These are phyloP conservation scores for Sarocladium kiliense DNA, from an alignment of 2,329 filamentous ascomycete species.

Conservation along the genomic window DNA sequence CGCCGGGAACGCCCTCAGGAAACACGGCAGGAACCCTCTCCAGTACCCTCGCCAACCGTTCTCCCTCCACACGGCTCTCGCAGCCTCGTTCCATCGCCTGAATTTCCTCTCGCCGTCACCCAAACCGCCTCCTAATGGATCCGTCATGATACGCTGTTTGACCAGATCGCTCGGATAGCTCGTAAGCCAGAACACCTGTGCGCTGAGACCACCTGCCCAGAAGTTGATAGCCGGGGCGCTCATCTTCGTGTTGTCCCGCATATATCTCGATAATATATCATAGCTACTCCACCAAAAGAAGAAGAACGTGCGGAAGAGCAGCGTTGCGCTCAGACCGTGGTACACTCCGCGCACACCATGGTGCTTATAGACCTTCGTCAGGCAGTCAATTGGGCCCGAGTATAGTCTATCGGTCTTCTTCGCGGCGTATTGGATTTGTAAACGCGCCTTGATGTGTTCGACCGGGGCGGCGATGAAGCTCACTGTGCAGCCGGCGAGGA, in stretches of 20 bases:
- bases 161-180: conserved; percentile 90
- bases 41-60: conserved; percentile 77
- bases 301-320: conserved; percentile 89
- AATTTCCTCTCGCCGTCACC: conserved; percentile 66
- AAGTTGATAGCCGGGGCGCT: conserved; percentile 85
- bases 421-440: conserved; percentile 90
- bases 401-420: conserved; percentile 75
- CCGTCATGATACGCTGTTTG: conserved; percentile 97
- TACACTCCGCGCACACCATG: conserved; percentile 81
- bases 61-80: conserved; percentile 69
- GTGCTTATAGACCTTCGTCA: conserved; percentile 59
- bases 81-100: conserved; percentile 73
- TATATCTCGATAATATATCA: conserved; percentile 68
- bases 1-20: conserved; percentile 88
- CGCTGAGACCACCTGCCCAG: conserved; percentile 90
- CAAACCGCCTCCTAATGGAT: conserved; percentile 69
- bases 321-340: conserved; percentile 76
- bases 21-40: conserved; percentile 90
- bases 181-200: conserved; percentile 91
- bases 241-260: conserved; percentile 63
- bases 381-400: conserved; percentile 80
- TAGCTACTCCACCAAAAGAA: conserved; percentile 99
- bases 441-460: conserved; percentile 88
- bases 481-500: conserved; percentile 83
- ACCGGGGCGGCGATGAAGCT: conserved; percentile 90